Percentiles rank a stretch among this genome's conserved stretches.
Evolutionary conservation across 2,329 filamentous ascomycete genomes (phyloP).

Genomic region (Sarocladiaceae sp.): DNA sequence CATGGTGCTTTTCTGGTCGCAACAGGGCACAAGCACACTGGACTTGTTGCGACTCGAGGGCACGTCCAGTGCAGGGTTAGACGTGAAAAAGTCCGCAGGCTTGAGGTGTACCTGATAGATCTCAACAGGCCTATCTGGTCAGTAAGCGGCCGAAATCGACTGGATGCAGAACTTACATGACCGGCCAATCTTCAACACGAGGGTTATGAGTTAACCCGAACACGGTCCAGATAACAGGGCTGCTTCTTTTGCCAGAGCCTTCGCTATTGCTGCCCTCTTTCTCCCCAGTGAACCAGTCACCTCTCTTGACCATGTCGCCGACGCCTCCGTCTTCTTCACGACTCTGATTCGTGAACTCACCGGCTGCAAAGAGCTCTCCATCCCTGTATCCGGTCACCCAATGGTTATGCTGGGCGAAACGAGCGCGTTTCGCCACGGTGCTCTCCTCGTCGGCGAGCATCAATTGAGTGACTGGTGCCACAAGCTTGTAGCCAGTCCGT

Average conservation of each 20-base stretch:
- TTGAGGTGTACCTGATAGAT: constrained; percentile 39
- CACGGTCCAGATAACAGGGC: constrained; percentile 39
- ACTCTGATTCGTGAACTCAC: constrained; percentile 46
- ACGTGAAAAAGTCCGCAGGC: constrained; percentile 39
- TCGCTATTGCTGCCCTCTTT: not conserved
- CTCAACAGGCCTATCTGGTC: constrained; percentile 35
- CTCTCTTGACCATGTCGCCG: constrained; percentile 37
- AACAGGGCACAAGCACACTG: constrained; percentile 35
- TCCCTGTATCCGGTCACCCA: constrained; percentile 46
- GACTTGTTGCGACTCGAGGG: constrained; percentile 27
- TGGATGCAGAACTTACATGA: constrained; percentile 34
- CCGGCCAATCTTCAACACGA: constrained; percentile 43
- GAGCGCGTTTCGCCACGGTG: constrained; percentile 34
- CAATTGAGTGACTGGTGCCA: constrained; percentile 38
- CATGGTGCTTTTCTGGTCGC: constrained; percentile 13
- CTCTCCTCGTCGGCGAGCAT: constrained; percentile 39
- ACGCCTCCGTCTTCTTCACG: constrained; percentile 36
- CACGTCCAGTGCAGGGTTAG: constrained; percentile 39
- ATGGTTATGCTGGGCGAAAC: constrained; percentile 38
- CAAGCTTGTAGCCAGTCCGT: constrained; percentile 43
- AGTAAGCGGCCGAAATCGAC: not conserved
- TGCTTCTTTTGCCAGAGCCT: constrained; percentile 18
- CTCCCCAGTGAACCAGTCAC: constrained; percentile 37
- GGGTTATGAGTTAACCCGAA: constrained; percentile 44
- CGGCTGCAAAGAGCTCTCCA: constrained; percentile 43